phyloP scores from a whole-genome alignment of 305 asterid species.

The Ilex paraguariensis region DNA sequence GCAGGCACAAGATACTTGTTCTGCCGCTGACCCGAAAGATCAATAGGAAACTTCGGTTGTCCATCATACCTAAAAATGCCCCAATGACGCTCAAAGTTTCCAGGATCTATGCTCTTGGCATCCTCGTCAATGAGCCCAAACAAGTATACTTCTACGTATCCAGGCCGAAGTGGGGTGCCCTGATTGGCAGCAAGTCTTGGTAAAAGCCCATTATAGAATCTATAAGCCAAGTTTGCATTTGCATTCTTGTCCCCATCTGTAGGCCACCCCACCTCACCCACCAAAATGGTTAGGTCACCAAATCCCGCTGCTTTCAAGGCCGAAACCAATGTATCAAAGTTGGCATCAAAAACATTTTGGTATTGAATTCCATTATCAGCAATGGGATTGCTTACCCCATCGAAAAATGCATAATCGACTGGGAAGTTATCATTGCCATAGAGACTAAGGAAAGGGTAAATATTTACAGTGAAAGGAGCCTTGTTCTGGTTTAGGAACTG shows the following conservation, averaged over 20 bases:
- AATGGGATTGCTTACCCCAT: slow-evolving; percentile 15
- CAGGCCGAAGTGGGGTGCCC: slow-evolving; percentile 17
- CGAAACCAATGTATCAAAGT: slow-evolving; percentile 20
- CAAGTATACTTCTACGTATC: slow-evolving; percentile 13
- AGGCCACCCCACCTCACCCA: slow-evolving; percentile 25
- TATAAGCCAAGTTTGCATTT: slow-evolving; percentile 4
- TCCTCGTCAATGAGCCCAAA: slow-evolving; percentile 23
- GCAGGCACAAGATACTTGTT: slow-evolving; percentile 11
- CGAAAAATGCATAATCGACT: slow-evolving; percentile 15
- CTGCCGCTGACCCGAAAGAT: slow-evolving; percentile 12
- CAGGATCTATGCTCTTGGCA: slow-evolving; percentile 21
- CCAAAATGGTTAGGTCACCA: slow-evolving; percentile 14
- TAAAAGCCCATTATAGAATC: slow-evolving; percentile 17
- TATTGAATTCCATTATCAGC: slow-evolving; percentile 6
- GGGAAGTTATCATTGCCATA: slow-evolving; percentile 17
- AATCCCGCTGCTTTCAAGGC: slow-evolving; percentile 14
- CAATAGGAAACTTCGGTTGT: slow-evolving; percentile 17
- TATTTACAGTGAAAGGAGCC: slow-evolving; percentile 17
- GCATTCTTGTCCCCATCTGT: slow-evolving; percentile 22
- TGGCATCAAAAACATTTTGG: slow-evolving; percentile 20
- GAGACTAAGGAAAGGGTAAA: slow-evolving; percentile 19
- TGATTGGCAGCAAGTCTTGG: slow-evolving; percentile 7
- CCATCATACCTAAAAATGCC: slow-evolving; percentile 21
- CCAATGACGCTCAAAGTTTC: slow-evolving; percentile 26
- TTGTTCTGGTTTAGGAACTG: slow-evolving; percentile 13